These are phyloP conservation scores for Metschnikowia corniflorae DNA, from an alignment of 805 yeast genomes.

Conservation along the genomic window DNA sequence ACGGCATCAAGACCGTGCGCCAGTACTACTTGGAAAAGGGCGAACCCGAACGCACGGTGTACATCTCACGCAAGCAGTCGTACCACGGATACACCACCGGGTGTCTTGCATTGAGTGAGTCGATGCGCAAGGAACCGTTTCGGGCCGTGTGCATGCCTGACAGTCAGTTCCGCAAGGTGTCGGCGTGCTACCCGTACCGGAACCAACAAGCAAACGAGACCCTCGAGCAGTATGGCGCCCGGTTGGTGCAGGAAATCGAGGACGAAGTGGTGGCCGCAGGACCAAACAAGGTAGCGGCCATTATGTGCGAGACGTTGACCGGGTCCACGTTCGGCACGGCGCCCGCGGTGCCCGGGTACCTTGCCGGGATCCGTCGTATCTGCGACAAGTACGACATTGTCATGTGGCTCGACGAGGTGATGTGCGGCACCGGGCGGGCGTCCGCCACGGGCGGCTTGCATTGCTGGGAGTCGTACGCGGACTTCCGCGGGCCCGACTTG, in stretches of 20 bases:
- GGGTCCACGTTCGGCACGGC: constrained; percentile 27
- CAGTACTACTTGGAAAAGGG: constrained; percentile 17
- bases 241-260: constrained; percentile 15
- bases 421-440: constrained; percentile 55
- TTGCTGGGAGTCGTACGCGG: constrained; percentile 48
- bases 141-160: constrained; percentile 12
- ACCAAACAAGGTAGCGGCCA: constrained; percentile 23
- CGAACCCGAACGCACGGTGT: constrained; percentile 15
- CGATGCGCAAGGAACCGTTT: constrained; percentile 9
- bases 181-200: constrained; percentile 17
- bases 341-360: constrained; percentile 16
- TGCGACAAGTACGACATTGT: constrained; percentile 52
- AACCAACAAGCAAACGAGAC: constrained; percentile 11
- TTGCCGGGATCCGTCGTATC: constrained; percentile 39
- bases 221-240: constrained; percentile 10
- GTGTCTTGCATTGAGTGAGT: constrained; percentile 14
- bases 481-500: constrained; percentile 16
- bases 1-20: constrained; percentile 18
- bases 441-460: constrained; percentile 40
- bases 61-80: constrained; percentile 15
- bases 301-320: constrained; percentile 25
- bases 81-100: constrained; percentile 19
- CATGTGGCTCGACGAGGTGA: constrained; percentile 51
- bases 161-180: constrained; percentile 13
- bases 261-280: constrained; percentile 12